These are phyloP conservation scores for Cyphellophora europaea DNA, from an alignment of 2,329 filamentous ascomycete genomes.

Conservation along the genomic window DNA sequence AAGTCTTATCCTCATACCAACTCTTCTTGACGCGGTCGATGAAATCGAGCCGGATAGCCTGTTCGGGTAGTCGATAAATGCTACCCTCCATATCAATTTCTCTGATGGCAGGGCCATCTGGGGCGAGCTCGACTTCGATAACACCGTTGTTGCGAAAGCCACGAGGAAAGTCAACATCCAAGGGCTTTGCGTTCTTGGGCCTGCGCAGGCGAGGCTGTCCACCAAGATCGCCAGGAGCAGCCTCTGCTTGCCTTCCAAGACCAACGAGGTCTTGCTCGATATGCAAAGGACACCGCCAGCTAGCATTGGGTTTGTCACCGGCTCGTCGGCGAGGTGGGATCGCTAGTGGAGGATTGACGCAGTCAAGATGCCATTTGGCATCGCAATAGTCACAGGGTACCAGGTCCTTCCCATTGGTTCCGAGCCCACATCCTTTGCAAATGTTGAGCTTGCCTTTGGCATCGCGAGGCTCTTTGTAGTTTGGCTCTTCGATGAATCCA, in stretches of 20 bases:
- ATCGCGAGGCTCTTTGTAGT: constrained; percentile 61
- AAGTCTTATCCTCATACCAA: constrained; percentile 21
- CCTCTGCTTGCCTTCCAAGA: constrained; percentile 38
- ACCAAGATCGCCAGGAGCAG: constrained; percentile 18
- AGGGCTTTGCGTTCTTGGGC: constrained; percentile 38
- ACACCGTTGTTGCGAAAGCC: constrained; percentile 63
- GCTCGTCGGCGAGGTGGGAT: constrained; percentile 56
- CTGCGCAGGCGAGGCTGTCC: constrained; percentile 37
- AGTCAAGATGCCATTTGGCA: constrained; percentile 85
- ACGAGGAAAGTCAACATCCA: constrained; percentile 43
- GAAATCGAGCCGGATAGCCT: constrained; percentile 62
- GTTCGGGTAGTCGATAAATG: constrained; percentile 54
- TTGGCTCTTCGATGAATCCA: constrained; percentile 30
- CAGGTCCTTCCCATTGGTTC: constrained; percentile 59
- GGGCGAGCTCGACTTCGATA: constrained; percentile 59
- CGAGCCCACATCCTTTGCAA: constrained; percentile 62
- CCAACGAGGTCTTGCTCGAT: constrained; percentile 62
- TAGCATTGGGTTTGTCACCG: constrained; percentile 48
- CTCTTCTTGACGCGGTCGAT: constrained; percentile 50
- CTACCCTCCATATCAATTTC: constrained; percentile 54
- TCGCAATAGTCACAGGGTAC: constrained; percentile 79
- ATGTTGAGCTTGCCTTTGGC: constrained; percentile 65
- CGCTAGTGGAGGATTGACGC: constrained; percentile 73
- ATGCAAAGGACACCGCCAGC: constrained; percentile 86
- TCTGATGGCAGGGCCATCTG: constrained; percentile 39